Percentiles rank a stretch among this genome's conserved stretches.
Evolutionary conservation across 2,329 filamentous ascomycete species (phyloP).

Genomic region (Byssochlamys sp.): DNA sequence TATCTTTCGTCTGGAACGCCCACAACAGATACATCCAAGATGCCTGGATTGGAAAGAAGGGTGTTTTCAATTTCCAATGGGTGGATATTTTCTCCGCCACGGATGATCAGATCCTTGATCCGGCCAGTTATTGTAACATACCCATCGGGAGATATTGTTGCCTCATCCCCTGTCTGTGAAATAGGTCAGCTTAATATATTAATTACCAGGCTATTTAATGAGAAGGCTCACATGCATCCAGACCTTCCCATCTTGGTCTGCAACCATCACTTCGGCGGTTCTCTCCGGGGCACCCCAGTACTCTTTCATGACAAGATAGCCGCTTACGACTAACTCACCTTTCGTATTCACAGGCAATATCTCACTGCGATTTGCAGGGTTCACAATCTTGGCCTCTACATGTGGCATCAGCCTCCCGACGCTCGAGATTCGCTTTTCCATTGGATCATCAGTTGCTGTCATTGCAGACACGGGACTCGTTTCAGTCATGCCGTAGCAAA

Average conservation of each 20-base stretch:
- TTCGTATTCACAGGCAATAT: constrained; percentile 56
- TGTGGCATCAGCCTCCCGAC: constrained; percentile 80
- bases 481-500: constrained; percentile 96
- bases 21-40: constrained; percentile 72
- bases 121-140: constrained; percentile 82
- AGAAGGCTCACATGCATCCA: constrained; percentile 62
- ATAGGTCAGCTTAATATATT: neutral
- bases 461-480: constrained; percentile 63
- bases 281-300: constrained; percentile 69
- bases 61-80: constrained; percentile 87
- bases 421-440: constrained; percentile 61
- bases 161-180: constrained; percentile 77
- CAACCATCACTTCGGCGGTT: constrained; percentile 60
- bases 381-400: constrained; percentile 68
- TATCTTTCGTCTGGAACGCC: constrained; percentile 73
- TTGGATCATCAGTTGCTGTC: constrained; percentile 68
- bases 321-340: constrained; percentile 73
- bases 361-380: constrained; percentile 49
- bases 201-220: constrained; percentile 1
- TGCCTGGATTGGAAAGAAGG: constrained; percentile 59
- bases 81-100: constrained; percentile 91
- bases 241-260: constrained; percentile 46
- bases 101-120: constrained; percentile 92
- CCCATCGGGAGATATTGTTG: constrained; percentile 68
- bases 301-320: constrained; percentile 82